A percentile compares a stretch with the other conserved stretches of the same genome.
These are phyloP conservation scores for Phoma sp. DNA, from an alignment of 2,329 filamentous ascomycete genomes.

Conservation along the genomic window DNA sequence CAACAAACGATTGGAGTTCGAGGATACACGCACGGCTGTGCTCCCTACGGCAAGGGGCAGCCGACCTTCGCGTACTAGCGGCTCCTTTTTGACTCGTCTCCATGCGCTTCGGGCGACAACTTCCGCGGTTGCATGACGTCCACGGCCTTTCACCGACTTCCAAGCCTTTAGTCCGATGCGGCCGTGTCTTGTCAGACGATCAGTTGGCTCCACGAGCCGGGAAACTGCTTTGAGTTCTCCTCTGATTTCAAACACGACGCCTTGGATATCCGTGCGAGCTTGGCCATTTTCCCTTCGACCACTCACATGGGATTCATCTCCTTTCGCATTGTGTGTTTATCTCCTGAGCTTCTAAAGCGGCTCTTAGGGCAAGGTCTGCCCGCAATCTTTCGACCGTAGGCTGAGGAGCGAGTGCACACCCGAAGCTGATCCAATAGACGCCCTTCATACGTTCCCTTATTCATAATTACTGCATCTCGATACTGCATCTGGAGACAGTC, in stretches of 20 bases:
- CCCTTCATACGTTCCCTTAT: too few species aligned
- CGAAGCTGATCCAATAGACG: not conserved
- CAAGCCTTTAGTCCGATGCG: conserved; percentile 15
- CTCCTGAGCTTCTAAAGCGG: not conserved
- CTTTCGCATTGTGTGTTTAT: not conserved
- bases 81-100: conserved; percentile 11
- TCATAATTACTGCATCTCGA: too few species aligned
- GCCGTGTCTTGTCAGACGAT: conserved; percentile 9
- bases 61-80: conserved; percentile 12
- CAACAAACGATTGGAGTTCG: not conserved
- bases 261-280: conserved; percentile 11
- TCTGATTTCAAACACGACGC: conserved; percentile 1
- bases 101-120: conserved; percentile 9
- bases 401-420: not conserved
- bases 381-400: not conserved
- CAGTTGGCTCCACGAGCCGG: conserved; percentile 10
- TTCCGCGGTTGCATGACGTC: conserved; percentile 12
- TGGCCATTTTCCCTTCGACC: not conserved
- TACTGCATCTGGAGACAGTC: not conserved
- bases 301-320: not conserved
- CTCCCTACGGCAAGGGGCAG: not conserved
- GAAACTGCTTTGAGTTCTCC: conserved; percentile 3
- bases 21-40: not conserved
- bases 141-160: conserved; percentile 3
- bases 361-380: too few species aligned